Evolutionary conservation across 352 stramenopile species (phyloP), one percentile per base, ranked within the genome.

Genomic region (Pythium phragmitis): DNA sequence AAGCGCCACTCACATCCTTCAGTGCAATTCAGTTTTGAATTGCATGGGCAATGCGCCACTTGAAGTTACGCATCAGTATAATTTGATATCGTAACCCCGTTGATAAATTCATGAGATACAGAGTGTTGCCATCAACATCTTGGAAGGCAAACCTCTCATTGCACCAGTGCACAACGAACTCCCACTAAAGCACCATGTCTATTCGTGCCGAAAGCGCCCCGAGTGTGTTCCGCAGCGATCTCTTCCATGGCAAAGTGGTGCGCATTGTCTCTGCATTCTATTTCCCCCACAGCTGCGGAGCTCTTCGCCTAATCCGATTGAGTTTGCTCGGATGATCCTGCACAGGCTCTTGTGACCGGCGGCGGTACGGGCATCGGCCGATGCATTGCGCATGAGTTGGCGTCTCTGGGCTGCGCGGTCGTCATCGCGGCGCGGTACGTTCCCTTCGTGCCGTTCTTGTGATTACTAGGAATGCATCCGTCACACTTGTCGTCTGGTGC

Each of bases 341-440:
- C 21, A 46, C 6, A 88, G 77, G 86, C 85, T n/a, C 72, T 96
- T 14, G 87, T 96, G 30, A 96, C 88, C 6, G 88, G 88, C 13
- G 88, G 88, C 11, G 86, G 88, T 19, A 96, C 88, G 14, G 88
- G 88, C 57, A 96, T 96, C 52, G 88, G 88, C 42, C 86, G 85
- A 34, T 89, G 76, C 57, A 95, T 94, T 42, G 82, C 85, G 9
- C 79, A 88, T 62, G 86, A 96, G 37, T 77, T 96, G 23, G 80
- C 83, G 28, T 77, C 75, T 11, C 73, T 95, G 6, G 88, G 88
- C 42, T 90, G 80, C 48, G 73, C 76, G 2, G 88, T 96, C 34
- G 80, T 96, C 36, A 95, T 96, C 62, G 87, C 84, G 28, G 80
- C 82, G 23, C 80, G 87, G 80, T 89, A 43, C 33, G 45, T 30